phyloP scores from a whole-genome alignment of 192 early-diverging fungal genomes.

The Coemansia sp. region DNA sequence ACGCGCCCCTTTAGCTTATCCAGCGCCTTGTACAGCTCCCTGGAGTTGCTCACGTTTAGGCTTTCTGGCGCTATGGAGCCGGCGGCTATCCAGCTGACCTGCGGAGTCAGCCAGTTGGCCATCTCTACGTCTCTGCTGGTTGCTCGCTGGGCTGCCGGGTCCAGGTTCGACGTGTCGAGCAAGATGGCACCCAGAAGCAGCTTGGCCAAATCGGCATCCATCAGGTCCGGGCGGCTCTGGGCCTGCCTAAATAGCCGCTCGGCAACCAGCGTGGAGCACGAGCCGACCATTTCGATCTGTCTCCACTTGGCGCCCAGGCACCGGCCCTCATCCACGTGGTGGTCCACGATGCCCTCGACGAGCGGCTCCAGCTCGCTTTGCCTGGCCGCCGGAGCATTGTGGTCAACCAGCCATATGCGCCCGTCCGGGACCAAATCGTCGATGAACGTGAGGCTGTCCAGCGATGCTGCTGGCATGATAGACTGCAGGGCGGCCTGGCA shows the following conservation, averaged over 20 bases:
- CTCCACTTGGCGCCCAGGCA: conserved; percentile 14
- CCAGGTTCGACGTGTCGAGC: conserved; percentile 35
- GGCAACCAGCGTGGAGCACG: conserved; percentile 36
- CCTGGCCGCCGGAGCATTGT: conserved; percentile 39
- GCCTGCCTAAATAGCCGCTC: conserved; percentile 2
- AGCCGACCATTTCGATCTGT: conserved; percentile 37
- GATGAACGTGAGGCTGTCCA: conserved; percentile 28
- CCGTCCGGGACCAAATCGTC: conserved; percentile 28
- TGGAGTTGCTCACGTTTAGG: conserved; percentile 16
- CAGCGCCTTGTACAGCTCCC: conserved; percentile 28
- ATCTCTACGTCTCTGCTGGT: conserved; percentile 26
- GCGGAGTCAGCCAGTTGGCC: conserved; percentile 25
- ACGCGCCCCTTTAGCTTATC: conserved; percentile 39
- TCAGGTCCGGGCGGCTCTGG: neutral
- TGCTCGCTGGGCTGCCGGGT: conserved; percentile 14
- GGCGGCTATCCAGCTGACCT: conserved; percentile 20
- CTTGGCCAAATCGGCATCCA: conserved; percentile 24
- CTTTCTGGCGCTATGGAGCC: neutral
- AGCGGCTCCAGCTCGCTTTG: conserved; percentile 28
- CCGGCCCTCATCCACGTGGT: conserved; percentile 45
- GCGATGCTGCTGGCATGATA: conserved; percentile 10
- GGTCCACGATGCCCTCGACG: conserved; percentile 50
- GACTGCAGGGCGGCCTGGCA: conserved; percentile 19
- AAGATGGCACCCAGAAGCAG: conserved; percentile 41
- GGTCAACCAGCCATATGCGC: conserved; percentile 43